Base-by-base conservation (phyloP, 192 early-diverging fungal genomes). In the Umbelopsis sp. region DNA sequence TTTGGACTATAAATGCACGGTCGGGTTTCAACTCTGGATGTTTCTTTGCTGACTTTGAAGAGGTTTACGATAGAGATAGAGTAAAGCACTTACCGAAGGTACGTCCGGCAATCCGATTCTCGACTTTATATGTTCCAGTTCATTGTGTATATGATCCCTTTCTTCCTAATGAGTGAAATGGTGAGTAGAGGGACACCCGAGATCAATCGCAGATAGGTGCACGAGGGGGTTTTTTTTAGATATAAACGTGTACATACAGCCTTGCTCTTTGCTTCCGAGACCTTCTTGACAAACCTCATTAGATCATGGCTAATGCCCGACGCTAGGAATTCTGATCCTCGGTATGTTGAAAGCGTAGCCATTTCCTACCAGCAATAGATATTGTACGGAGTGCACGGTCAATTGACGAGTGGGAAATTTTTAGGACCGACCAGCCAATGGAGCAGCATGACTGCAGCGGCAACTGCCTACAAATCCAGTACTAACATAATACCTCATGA, bases 31-130 rank as follows among this genome's bases (percentile, higher is more conserved):
- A 51, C 7, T 11, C 38, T 41, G 8, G 12, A 11, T 41, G 38
- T 41, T 41, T 17, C 47, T 17, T 0, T 49, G 47, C 47, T 49
- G 47, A 49, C 47, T 49, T 49, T 49, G 47, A 49, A 49, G 47
- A 0, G 29, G 17, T n/a, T n/a, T n/a, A n/a, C n/a, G 4, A 12
- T 9, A 3, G 20, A 54, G 11, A 62, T 11, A 38, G 10, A 24
- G 14, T 36, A 31, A 43, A 2, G 8, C 0, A 31, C 66, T 67
- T 78, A 78, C 77, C 32, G 77, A 68, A 49, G 77, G 51, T 24
- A 74, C 69, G 66, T 78, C 72, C 41, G 77, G 77, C 25, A 66
- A 41, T 0, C 77, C 68, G 43, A 78, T 73, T 47, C 56, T 78
- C 12, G 25, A 22, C 34, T 65, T 52, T 45, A 78, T 44, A 16